Percentiles rank a stretch among this genome's conserved stretches.
These are phyloP conservation scores for Alloteropsis angusta DNA, from an alignment of 202 grass and related monocot genomes.

Conservation along the genomic window DNA sequence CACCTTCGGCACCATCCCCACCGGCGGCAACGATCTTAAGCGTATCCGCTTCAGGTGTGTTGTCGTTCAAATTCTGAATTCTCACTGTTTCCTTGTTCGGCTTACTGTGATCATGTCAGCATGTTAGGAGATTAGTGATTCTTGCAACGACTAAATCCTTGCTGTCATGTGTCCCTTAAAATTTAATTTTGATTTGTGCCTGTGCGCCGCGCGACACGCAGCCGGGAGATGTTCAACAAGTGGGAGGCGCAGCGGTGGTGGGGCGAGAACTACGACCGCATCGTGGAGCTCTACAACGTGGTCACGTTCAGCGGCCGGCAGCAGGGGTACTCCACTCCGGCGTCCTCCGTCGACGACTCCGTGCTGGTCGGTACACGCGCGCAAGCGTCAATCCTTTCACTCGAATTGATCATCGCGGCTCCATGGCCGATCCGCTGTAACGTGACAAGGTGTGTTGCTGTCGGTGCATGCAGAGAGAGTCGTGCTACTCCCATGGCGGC, in stretches of 20 bases:
- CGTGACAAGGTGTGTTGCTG: no score
- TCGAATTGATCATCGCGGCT: not conserved
- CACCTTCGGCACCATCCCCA: slow-evolving; percentile 75
- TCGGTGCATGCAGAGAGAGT: slow-evolving; percentile 52
- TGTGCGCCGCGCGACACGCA: not conserved
- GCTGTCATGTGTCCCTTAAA: no score
- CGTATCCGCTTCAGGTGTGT: slow-evolving; percentile 92
- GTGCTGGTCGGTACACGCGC: slow-evolving; percentile 28
- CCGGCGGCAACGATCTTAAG: slow-evolving; percentile 86
- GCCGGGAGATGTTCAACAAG: slow-evolving; percentile 94
- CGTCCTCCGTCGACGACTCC: slow-evolving; percentile 78
- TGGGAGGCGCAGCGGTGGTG: slow-evolving; percentile 99
- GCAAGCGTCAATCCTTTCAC: not conserved
- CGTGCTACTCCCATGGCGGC: slow-evolving; percentile 58
- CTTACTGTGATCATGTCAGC: not conserved
- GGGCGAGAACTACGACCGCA: slow-evolving; percentile 99
- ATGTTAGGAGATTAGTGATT: not conserved
- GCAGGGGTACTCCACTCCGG: slow-evolving; percentile 63
- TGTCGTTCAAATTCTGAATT: no score
- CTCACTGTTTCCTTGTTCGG: not conserved
- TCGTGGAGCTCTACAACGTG: slow-evolving; percentile 99
- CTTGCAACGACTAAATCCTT: not conserved
- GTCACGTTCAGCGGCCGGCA: slow-evolving; percentile 64
- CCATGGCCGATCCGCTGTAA: not conserved
- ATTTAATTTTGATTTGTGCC: no score